Evolutionary conservation across 2,329 filamentous ascomycete species (phyloP), one percentile per base, ranked within the genome.

Genomic region (Ascochyta clinopodiicola): DNA sequence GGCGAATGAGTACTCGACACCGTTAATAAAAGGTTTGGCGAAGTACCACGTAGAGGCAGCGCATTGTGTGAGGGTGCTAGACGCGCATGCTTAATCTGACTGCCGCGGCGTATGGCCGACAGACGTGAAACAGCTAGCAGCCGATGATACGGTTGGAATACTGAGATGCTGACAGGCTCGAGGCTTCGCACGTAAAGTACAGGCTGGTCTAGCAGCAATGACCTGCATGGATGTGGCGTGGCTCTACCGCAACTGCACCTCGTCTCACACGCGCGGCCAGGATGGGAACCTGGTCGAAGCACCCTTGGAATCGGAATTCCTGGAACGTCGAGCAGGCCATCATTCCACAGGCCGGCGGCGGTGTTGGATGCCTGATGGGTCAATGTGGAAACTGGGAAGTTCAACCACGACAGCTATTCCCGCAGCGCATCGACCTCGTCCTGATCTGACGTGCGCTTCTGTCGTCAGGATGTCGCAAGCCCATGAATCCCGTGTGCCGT

Each of bases 391-490:
- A 46, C 31, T 22, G 22, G 27, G 42, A 50, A 31, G 6, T 36
- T 27, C 17, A 19, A 44, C 19, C 32, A 17, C 27, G 24, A n/a
- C 19, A 36, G 45, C 15, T 46, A 37, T 50, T 46, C 42, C 42
- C 45, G 40, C 42, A 42, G 42, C 40, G 52, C 46, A 46, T 46
- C 46, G 52, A 46, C 52, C 52, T 43, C 42, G n/a, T 46, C 25
- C 29, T 10, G 52, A 13, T 43, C 46, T 22, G 29, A 37, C 22
- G 42, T 42, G 46, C 12, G 25, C 29, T 19, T 37, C 22, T n/a
- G 31, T 43, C 6, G 25, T 25, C 15, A 27, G 21, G 19, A 46
- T 47, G 40, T 56, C 45, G 52, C 36, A 45, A 44, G 35, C 29
- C 29, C 42, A 47, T 44, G 45, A 42, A 42, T 50, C 45, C 46